Conservation (phyloP, 2,329 filamentous ascomycete species). For the Botrytis hyacinthi region DNA sequence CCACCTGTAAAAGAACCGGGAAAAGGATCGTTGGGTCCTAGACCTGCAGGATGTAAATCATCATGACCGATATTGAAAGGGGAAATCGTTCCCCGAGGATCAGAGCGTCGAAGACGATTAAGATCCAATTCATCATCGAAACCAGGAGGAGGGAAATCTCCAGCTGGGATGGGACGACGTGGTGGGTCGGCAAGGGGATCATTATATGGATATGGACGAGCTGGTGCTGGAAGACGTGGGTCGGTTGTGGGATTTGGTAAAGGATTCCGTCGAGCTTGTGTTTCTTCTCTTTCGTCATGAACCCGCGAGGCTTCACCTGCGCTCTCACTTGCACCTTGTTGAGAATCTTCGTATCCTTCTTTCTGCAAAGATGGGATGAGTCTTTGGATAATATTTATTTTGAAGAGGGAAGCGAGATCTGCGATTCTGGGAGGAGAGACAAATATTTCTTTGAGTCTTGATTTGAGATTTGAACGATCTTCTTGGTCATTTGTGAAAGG, state of each 20-base stretch:
- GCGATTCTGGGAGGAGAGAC: conserved; percentile 66
- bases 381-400: conserved; percentile 78
- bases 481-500: conserved; percentile 47
- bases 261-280: conserved; percentile 45
- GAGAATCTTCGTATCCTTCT: conserved; percentile 64
- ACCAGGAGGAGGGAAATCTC: conserved; percentile 78
- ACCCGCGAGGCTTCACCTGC: conserved; percentile 43
- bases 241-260: conserved; percentile 38
- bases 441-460: conserved; percentile 62
- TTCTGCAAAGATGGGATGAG: conserved; percentile 75
- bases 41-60: conserved; percentile 81
- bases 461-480: conserved; percentile 49
- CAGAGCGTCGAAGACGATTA: conserved; percentile 59
- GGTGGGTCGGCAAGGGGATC: conserved; percentile 64
- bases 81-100: conserved; percentile 42
- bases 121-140: conserved; percentile 95
- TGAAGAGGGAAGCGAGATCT: conserved; percentile 70
- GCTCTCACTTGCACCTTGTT: conserved; percentile 34
- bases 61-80: conserved; percentile 76
- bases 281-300: conserved; percentile 43
- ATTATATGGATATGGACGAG: conserved; percentile 64
- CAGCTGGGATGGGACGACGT: conserved; percentile 62
- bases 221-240: conserved; percentile 54
- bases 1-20: conserved; percentile 62
- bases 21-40: conserved; percentile 83